Evolutionary conservation across 169 alveolate genomes (phyloP), one percentile per base, ranked within the genome.

Genomic region (Plasmodium fragile): DNA sequence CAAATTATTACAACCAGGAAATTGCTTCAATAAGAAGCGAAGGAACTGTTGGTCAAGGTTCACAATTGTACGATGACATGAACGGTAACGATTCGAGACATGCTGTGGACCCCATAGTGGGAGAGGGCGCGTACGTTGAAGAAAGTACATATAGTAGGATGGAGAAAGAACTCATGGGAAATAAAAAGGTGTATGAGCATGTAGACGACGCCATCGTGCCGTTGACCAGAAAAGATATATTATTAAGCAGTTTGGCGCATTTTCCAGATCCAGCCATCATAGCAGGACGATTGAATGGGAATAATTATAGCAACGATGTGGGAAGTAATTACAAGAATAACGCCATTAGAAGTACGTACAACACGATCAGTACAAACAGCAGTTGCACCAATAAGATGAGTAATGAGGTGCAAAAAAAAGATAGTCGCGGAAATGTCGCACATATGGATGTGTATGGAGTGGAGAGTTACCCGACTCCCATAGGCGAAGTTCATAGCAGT

Each of bases 141-240:
- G 92, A 65, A 82, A 69, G n/a, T 7, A 65, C 49, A 3, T 53
- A 28, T 30, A 65, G 18, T 30, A 32, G 22, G 41, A 28, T 82
- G 49, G 81, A 52, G 52, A 82, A 28, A 18, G 41, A 30, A 82
- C 25, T 28, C 52, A 82, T 82, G 41, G 82, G 81, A 16, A 82
- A 82, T 69, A 65, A 65, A 82, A 82, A 82, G 16, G 52, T 65
- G 45, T 55, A 82, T 82, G 92, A 82, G 10, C 92, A 82, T 82
- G 70, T 69, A 39, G 92, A 82, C 13, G 34, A 69, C 32, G 25
- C 30, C 16, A 22, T 25, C 30, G 65, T 34, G 25, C 59, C 65
- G 8, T 82, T 82, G 16, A 69, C 34, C 52, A 82, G 81, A 22
- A 25, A 7, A 22, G 81, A 82, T 36, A n/a, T 11, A 2, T 28